A percentile compares a stretch with the other conserved stretches of the same genome.
Evolutionary conservation across 1,139 yeast genomes (phyloP).

Genomic region (Zygotorulaspora mrakii): DNA sequence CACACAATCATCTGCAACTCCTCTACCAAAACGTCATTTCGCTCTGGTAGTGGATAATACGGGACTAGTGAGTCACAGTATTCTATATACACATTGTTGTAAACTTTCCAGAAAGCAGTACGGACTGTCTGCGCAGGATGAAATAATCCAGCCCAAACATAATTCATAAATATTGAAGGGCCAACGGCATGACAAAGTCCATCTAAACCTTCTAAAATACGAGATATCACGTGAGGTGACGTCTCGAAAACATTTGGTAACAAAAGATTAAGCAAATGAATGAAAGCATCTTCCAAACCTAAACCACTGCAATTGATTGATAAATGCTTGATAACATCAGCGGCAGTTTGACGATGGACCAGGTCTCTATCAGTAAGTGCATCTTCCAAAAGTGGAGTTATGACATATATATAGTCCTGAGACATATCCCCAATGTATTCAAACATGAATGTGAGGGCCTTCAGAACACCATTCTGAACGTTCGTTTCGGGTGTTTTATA

Average conservation of each 20-base stretch:
- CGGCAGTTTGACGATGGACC: constrained; percentile 94
- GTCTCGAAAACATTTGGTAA: constrained; percentile 88
- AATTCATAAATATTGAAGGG: constrained; percentile 66
- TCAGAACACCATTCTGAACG: constrained; percentile 92
- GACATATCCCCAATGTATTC: constrained; percentile 87
- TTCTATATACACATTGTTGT: constrained; percentile 72
- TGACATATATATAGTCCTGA: constrained; percentile 76
- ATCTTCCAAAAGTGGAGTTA: constrained; percentile 79
- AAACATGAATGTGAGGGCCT: constrained; percentile 88
- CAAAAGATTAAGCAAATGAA: constrained; percentile 70
- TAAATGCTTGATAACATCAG: constrained; percentile 78
- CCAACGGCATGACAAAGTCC: constrained; percentile 74
- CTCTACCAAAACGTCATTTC: constrained; percentile 36
- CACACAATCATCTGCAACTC: constrained; percentile 41
- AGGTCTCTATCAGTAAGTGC: constrained; percentile 88
- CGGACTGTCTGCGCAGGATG: constrained; percentile 93
- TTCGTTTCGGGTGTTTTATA: constrained; percentile 88
- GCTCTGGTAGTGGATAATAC: constrained; percentile 61
- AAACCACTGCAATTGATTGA: constrained; percentile 75
- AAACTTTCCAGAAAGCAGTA: constrained; percentile 78
- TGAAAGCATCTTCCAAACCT: constrained; percentile 69
- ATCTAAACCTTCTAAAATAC: constrained; percentile 79
- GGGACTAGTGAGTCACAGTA: constrained; percentile 78
- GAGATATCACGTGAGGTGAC: constrained; percentile 86
- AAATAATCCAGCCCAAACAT: constrained; percentile 83